Conservation (phyloP, 2,329 filamentous ascomycete genomes). For the Monilinia fructigena region DNA sequence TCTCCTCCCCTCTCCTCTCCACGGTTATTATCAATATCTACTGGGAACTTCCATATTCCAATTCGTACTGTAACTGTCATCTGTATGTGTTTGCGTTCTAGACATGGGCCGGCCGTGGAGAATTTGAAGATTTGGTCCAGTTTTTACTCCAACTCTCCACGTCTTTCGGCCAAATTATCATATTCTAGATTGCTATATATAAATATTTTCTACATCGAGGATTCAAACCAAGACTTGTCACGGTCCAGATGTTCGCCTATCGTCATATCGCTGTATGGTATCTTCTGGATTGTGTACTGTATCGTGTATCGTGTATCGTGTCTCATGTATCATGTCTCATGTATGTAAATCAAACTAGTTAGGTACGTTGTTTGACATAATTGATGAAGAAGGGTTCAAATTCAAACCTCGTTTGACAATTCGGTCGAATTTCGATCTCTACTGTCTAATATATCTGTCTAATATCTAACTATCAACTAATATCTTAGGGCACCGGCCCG, state of each 20-base stretch:
- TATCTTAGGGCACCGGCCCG: background rate
- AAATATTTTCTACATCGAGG: background rate
- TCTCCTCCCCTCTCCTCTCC: background rate
- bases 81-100: background rate
- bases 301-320: background rate
- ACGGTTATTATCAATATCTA: background rate
- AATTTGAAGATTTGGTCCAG: background rate
- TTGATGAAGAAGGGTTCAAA: background rate
- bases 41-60: background rate
- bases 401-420: background rate
- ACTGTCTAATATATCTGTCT: background rate
- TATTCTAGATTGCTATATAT: background rate
- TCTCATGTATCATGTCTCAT: background rate
- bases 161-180: background rate
- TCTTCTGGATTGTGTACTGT: background rate
- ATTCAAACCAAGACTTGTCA: background rate
- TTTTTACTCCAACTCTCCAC: background rate
- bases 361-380: background rate
- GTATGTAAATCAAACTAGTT: background rate
- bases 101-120: background rate
- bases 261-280: background rate
- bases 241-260: conserved; percentile 8
- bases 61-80: background rate
- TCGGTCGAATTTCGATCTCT: background rate
- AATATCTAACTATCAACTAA: background rate